These are phyloP conservation scores for Lactarius pseudohatsudake DNA, from an alignment of 768 basidiomycete species.

Conservation along the genomic window DNA sequence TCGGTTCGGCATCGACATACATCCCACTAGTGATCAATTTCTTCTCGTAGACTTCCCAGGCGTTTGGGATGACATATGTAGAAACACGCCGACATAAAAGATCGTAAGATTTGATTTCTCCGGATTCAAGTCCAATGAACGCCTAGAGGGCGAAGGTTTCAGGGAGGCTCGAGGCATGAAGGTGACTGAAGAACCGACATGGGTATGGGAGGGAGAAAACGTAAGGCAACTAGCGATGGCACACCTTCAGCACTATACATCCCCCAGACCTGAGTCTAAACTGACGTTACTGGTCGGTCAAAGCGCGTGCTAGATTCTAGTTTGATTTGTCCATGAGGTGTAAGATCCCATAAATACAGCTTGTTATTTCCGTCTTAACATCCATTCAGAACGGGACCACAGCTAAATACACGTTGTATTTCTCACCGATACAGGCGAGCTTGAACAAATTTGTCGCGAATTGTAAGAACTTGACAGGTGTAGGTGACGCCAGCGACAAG, in stretches of 20 bases:
- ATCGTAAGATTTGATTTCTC: conserved; percentile 74
- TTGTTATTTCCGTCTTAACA: conserved; percentile 49
- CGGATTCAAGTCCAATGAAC: conserved; percentile 51
- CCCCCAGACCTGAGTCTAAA: conserved; percentile 13
- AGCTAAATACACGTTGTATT: conserved; percentile 18
- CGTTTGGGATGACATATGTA: conserved; percentile 65
- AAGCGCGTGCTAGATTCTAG: conserved; percentile 50
- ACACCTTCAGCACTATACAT: conserved; percentile 11
- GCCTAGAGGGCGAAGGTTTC: conserved; percentile 35
- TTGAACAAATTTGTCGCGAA: conserved; percentile 57
- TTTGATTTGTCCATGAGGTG: conserved; percentile 52
- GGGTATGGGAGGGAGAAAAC: conserved; percentile 67
- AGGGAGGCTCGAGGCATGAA: conserved; percentile 1
- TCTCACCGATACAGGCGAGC: conserved; percentile 61
- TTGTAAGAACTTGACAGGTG: conserved; percentile 57
- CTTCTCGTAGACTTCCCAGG: conserved; percentile 73
- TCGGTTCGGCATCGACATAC: conserved; percentile 37
- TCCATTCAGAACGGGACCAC: background rate
- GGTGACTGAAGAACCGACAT: conserved; percentile 46
- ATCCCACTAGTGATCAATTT: conserved; percentile 45
- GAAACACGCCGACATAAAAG: conserved; percentile 66
- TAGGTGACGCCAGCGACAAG: conserved; percentile 44
- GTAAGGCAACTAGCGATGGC: conserved; percentile 47
- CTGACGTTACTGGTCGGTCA: conserved; percentile 44
- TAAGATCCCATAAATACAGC: conserved; percentile 63